Evolutionary conservation across 2,329 filamentous ascomycete species (phyloP).

Genomic region (Cadophora sp.): DNA sequence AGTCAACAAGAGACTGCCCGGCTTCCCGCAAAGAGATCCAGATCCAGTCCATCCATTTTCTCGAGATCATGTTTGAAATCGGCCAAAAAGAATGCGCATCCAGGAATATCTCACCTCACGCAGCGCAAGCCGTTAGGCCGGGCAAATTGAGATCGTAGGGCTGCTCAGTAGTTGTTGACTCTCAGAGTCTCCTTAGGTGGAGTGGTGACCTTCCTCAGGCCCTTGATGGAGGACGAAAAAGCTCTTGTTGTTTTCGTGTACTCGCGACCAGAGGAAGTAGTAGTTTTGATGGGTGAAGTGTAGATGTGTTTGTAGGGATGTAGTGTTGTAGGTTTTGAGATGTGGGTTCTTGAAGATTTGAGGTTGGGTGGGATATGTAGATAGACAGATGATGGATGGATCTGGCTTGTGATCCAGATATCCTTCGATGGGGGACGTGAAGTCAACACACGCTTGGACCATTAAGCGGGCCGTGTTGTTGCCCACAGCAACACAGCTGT

Average conservation of each 20-base stretch:
- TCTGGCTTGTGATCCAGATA: slow-evolving; percentile 19
- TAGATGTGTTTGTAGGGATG: slow-evolving; percentile 21
- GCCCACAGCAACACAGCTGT: slow-evolving; percentile 9
- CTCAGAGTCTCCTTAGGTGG: slow-evolving; percentile 41
- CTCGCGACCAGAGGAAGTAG: slow-evolving; percentile 36
- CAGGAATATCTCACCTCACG: slow-evolving; percentile 69
- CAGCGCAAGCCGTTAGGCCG: slow-evolving; percentile 85
- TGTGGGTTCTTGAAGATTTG: slow-evolving; percentile 11
- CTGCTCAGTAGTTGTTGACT: slow-evolving; percentile 58
- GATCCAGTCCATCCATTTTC: not conserved
- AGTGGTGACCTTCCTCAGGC: slow-evolving; percentile 41
- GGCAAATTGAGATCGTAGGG: slow-evolving; percentile 58
- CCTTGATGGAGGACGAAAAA: slow-evolving; percentile 27
- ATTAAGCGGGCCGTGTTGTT: not conserved
- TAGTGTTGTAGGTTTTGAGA: slow-evolving; percentile 4
- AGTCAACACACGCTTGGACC: slow-evolving; percentile 22
- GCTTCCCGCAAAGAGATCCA: not conserved
- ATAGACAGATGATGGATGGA: not conserved
- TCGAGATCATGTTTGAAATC: not conserved
- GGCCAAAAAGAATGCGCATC: slow-evolving; percentile 1
- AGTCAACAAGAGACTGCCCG: slow-evolving; percentile 13
- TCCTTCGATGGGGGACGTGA: slow-evolving; percentile 11
- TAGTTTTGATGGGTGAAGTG: slow-evolving; percentile 16
- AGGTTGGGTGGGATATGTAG: not conserved
- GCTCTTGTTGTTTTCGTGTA: slow-evolving; percentile 19